A percentile compares a stretch with the other conserved stretches of the same genome.
Evolutionary conservation across 305 asterid species (phyloP).

Genomic region (Fraxinus sp.): DNA sequence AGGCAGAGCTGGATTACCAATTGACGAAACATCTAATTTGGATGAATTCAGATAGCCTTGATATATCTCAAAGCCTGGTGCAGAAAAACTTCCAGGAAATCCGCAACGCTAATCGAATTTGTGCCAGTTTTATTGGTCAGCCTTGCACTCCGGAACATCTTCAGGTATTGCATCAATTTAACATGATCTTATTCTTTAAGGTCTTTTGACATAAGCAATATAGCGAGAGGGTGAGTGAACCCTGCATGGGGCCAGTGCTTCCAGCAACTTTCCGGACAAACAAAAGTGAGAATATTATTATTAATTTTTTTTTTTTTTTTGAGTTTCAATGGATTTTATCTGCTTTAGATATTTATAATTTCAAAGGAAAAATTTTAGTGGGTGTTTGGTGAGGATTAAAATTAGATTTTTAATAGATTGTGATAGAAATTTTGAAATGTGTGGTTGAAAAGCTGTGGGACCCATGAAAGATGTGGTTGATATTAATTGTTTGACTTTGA

Average conservation of each 20-base stretch:
- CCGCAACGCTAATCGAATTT: slow-evolving; percentile 51
- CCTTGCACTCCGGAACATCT: slow-evolving; percentile 81
- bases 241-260: neutral
- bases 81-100: slow-evolving; percentile 80
- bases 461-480: too few species aligned
- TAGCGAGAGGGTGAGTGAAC: neutral
- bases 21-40: slow-evolving; percentile 28
- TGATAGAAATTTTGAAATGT: too few species aligned
- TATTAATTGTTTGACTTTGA: too few species aligned
- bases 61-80: slow-evolving; percentile 69
- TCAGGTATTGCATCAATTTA: slow-evolving; percentile 51
- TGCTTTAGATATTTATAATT: neutral
- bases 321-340: slow-evolving; percentile 1
- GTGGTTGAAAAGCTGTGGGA: too few species aligned
- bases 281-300: neutral
- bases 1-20: slow-evolving; percentile 22
- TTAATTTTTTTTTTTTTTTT: neutral
- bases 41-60: slow-evolving; percentile 65
- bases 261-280: neutral
- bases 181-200: slow-evolving; percentile 5
- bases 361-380: neutral
- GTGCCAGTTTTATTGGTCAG: slow-evolving; percentile 65
- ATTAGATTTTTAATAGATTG: too few species aligned
- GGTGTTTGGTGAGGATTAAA: too few species aligned
- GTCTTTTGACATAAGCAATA: neutral